Percentiles rank a stretch among this genome's conserved stretches.
Conservation (phyloP, 805 yeast species). For the Dipodascopsis tothii region DNA sequence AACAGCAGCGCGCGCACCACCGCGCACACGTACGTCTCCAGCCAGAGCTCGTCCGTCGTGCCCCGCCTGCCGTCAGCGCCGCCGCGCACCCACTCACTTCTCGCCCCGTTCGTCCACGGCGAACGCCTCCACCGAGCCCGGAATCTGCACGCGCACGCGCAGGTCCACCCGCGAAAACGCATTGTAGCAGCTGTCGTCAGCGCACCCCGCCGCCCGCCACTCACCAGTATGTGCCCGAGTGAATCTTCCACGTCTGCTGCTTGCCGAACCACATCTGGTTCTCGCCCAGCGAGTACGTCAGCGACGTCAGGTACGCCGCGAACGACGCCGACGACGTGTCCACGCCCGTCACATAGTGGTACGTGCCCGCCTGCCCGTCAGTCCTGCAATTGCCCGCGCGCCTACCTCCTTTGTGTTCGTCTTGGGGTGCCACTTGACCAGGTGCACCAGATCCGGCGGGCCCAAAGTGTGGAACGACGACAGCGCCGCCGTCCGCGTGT, state of each 20-base stretch:
- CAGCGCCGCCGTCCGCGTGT: constrained; percentile 41
- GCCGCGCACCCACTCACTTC: constrained; percentile 27
- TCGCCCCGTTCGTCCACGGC: constrained; percentile 34
- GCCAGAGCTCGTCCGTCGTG: constrained; percentile 34
- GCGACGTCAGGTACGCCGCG: constrained; percentile 49
- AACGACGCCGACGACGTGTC: constrained; percentile 48
- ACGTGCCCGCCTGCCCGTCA: constrained; percentile 37
- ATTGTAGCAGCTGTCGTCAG: constrained; percentile 45
- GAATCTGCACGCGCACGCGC: constrained; percentile 54
- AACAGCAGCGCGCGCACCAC: constrained; percentile 68
- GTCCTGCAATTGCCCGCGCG: not conserved
- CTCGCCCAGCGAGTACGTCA: constrained; percentile 40
- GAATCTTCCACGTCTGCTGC: constrained; percentile 37
- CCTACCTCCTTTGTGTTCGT: constrained; percentile 44
- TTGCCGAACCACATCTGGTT: constrained; percentile 70
- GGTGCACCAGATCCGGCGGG: constrained; percentile 63
- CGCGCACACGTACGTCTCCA: constrained; percentile 54
- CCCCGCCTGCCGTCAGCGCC: constrained; percentile 18
- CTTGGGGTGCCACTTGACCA: constrained; percentile 38
- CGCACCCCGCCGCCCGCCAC: not conserved
- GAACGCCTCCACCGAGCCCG: constrained; percentile 40
- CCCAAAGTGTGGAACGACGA: constrained; percentile 51
- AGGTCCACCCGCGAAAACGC: constrained; percentile 67
- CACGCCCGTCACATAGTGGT: constrained; percentile 48
- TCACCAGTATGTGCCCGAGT: constrained; percentile 37